These are phyloP conservation scores for Taphrina confusa DNA, from an alignment of 1,139 yeast species.

Conservation along the genomic window DNA sequence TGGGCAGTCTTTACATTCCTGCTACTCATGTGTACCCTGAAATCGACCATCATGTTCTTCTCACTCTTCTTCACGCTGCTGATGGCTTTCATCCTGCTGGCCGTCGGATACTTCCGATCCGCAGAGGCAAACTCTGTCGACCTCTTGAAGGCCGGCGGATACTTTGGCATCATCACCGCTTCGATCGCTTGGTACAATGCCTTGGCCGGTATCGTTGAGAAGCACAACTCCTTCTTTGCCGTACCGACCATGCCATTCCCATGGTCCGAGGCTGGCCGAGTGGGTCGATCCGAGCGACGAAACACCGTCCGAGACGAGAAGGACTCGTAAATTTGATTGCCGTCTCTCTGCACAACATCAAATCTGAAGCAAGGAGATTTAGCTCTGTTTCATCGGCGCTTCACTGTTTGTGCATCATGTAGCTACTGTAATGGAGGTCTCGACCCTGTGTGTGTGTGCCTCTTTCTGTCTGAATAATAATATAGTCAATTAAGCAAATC, in stretches of 20 bases:
- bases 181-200: slow-evolving; percentile 87
- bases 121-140: slow-evolving; percentile 45
- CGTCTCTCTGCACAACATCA: too few species aligned
- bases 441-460: too few species aligned
- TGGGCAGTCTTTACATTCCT: slow-evolving; percentile 81
- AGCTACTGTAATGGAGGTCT: too few species aligned
- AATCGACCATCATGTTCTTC: slow-evolving; percentile 79
- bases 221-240: slow-evolving; percentile 51
- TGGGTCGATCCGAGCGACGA: slow-evolving; percentile 25
- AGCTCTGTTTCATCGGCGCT: too few species aligned
- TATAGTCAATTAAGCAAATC: too few species aligned
- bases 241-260: slow-evolving; percentile 37
- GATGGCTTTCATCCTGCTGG: slow-evolving; percentile 66
- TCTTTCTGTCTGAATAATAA: too few species aligned
- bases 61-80: slow-evolving; percentile 63
- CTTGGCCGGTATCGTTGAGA: slow-evolving; percentile 81
- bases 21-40: slow-evolving; percentile 65
- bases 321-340: slow-evolving; percentile 25
- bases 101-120: slow-evolving; percentile 58
- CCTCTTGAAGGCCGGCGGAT: slow-evolving; percentile 70
- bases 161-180: slow-evolving; percentile 75
- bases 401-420: too few species aligned
- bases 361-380: too few species aligned
- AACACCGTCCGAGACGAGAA: slow-evolving; percentile 19
- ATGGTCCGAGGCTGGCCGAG: slow-evolving; percentile 36